Evolutionary conservation across 352 stramenopile genomes (phyloP), one percentile per base, ranked within the genome.

Genomic region (Phytophthora europaea): DNA sequence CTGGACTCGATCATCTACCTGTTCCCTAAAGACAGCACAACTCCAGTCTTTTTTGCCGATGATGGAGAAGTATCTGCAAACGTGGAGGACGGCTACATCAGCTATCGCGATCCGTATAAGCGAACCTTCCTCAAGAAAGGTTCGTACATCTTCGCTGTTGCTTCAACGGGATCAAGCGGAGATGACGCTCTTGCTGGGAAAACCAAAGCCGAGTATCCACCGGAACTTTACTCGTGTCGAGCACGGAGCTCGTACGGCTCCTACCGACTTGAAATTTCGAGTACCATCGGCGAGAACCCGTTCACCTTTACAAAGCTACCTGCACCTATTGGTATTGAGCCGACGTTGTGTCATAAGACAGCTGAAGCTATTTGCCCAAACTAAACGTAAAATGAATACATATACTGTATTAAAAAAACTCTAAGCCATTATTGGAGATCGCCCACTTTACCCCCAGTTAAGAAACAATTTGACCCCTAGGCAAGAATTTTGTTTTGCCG

Each of bases 1-100:
- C 43, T 91, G 23, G 84, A 92, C 60, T 64, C 84, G 0, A 76
- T 87, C 4, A 60, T 93, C 16, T 89, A 80, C 40, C 70, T 93
- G 47, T 93, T 86, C 60, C 56, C 61, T 0, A 65, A 84, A 2
- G 79, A 68, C 23, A 53, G 79, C 12, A 53, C 63, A 3, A 75
- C 34, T 18, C 65, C 54, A 15, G 64, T 70, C 8, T 72, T 90
- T 20, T 67, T 75, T 23, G 68, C 73, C 7, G 81, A 83, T 36
- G 81, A 93, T 45, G 78, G 87, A 53, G 52, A 26, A 10, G 13
- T 61, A 16, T 47, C 56, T 47, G 53, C 63, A 12, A 81, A 79
- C 6, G 54, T 33, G 3, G 56, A 23, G 9, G 79, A 84, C 33
- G 81, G 79, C 13, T 90, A 82, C 1, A 45, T 87, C 28, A 90